These are phyloP conservation scores for Rosa rugosa DNA, from an alignment of 306 rosid genomes.

Conservation along the genomic window DNA sequence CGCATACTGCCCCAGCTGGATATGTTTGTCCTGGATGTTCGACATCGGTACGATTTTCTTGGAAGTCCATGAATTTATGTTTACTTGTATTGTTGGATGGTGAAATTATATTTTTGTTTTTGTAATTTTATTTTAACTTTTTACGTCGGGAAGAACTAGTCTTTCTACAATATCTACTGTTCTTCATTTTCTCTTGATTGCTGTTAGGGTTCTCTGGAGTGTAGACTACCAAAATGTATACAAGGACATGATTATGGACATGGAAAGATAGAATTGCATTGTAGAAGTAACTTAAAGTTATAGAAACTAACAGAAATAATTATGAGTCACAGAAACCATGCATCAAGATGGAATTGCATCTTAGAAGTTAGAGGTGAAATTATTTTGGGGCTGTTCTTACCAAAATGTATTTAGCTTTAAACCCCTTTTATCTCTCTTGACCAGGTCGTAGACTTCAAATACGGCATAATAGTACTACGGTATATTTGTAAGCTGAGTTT, in stretches of 20 bases:
- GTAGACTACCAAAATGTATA: not conserved
- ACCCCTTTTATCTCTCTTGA: no score
- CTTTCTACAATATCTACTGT: not conserved
- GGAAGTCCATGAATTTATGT: not conserved
- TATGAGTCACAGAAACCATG: not conserved
- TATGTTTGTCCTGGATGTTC: slow-evolving; percentile 92
- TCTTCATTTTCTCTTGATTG: not conserved
- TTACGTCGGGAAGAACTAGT: not conserved
- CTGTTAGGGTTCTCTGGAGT: not conserved
- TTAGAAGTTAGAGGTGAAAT: not conserved
- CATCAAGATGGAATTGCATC: not conserved
- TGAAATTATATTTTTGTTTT: not conserved
- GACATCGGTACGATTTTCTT: slow-evolving; percentile 59
- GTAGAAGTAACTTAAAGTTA: not conserved
- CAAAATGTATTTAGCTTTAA: not conserved
- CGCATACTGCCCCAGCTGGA: slow-evolving; percentile 98
- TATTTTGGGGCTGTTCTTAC: not conserved
- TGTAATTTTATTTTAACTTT: not conserved
- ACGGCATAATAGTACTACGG: not conserved
- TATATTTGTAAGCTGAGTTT: not conserved
- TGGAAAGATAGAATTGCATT: not conserved
- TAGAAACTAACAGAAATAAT: not conserved
- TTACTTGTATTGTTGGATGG: not conserved
- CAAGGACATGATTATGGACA: not conserved
- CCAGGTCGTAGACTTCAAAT: not conserved